A percentile compares a stretch with the other conserved stretches of the same genome.
Conservation (phyloP, 345 rosid species). For the Luvunga scandens region DNA sequence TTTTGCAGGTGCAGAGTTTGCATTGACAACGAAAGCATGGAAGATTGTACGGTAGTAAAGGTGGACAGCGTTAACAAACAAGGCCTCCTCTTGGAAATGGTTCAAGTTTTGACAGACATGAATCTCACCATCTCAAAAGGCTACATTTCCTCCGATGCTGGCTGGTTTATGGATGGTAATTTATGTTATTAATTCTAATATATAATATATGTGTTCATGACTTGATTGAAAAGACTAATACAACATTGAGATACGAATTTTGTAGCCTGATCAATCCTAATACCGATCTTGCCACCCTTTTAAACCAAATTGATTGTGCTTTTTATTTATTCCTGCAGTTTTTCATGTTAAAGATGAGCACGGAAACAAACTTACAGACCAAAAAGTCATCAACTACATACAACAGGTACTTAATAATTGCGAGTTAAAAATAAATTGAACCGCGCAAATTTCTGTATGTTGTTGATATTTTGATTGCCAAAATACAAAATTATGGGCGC, state of each 20-base stretch:
- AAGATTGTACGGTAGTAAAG: slow-evolving; percentile 69
- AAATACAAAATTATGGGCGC: no score
- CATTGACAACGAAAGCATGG: slow-evolving; percentile 69
- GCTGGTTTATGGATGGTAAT: slow-evolving; percentile 87
- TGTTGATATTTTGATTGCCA: no score
- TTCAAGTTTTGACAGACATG: slow-evolving; percentile 70
- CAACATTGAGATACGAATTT: no score
- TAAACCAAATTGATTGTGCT: background rate
- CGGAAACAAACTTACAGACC: slow-evolving; percentile 65
- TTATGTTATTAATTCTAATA: no score
- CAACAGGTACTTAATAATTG: slow-evolving; percentile 36
- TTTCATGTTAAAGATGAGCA: slow-evolving; percentile 75
- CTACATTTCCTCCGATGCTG: slow-evolving; percentile 76
- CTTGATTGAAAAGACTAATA: no score
- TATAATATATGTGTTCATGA: no score
- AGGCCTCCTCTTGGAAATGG: slow-evolving; percentile 75
- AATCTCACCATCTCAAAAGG: slow-evolving; percentile 59
- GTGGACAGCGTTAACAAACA: slow-evolving; percentile 71
- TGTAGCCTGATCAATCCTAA: background rate
- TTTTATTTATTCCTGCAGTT: slow-evolving; percentile 37
- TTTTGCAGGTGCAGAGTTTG: slow-evolving; percentile 64
- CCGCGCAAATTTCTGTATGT: background rate
- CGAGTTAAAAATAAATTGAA: no score
- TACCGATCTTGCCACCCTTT: background rate
- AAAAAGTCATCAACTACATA: slow-evolving; percentile 51